These are phyloP conservation scores for Trypanosoma platydactyli DNA, from an alignment of 208 protist genomes.

Conservation along the genomic window DNA sequence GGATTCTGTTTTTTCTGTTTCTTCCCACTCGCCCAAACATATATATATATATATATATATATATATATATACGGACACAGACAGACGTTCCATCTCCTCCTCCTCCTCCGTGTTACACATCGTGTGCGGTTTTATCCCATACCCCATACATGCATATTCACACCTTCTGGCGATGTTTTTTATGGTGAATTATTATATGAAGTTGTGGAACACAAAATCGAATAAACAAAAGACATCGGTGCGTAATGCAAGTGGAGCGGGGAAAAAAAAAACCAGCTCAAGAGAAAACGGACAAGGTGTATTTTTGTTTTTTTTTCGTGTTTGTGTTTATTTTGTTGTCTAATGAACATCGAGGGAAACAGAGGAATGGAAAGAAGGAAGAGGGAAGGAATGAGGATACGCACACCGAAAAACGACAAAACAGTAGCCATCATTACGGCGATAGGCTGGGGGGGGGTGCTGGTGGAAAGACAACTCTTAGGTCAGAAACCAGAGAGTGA, in stretches of 20 bases:
- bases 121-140: neutral
- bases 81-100: neutral
- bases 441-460: too few species aligned
- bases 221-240: neutral
- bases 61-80: too few species aligned
- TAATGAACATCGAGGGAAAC: neutral
- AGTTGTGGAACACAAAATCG: neutral
- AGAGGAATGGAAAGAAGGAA: neutral
- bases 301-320: conserved; percentile 22
- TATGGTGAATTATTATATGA: neutral
- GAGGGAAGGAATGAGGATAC: neutral
- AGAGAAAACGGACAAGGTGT: neutral
- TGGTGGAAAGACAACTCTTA: too few species aligned
- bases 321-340: neutral
- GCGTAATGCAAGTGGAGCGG: neutral
- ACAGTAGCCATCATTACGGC: too few species aligned
- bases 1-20: neutral
- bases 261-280: conserved; percentile 15
- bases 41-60: too few species aligned
- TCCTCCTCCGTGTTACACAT: neutral
- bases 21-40: too few species aligned
- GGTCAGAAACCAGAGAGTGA: too few species aligned
- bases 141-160: conserved; percentile 5
- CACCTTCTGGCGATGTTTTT: neutral
- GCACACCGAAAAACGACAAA: neutral